Percentiles rank a stretch among this genome's conserved stretches.
Conservation (phyloP, 1,139 yeast genomes). For the Suhomyces anneliseae region DNA sequence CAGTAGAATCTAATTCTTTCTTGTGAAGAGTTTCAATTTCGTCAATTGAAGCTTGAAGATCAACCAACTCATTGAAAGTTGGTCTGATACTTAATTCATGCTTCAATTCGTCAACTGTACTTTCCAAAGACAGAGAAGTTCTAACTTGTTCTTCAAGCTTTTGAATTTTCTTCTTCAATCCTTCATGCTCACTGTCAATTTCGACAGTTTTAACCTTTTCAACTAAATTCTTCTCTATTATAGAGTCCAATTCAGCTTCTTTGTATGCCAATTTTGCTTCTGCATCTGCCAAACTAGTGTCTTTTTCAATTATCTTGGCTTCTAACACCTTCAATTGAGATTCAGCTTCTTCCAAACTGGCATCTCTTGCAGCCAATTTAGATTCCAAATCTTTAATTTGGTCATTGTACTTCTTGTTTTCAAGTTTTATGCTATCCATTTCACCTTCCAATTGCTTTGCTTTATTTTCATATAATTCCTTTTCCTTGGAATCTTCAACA, state of each 20-base stretch:
- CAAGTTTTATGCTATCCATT: slow-evolving; percentile 30
- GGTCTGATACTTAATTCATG: slow-evolving; percentile 27
- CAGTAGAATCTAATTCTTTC: slow-evolving; percentile 30
- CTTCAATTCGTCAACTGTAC: slow-evolving; percentile 24
- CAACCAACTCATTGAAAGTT: slow-evolving; percentile 25
- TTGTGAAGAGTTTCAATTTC: slow-evolving; percentile 30
- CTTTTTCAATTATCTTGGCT: slow-evolving; percentile 5
- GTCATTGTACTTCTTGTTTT: slow-evolving; percentile 11
- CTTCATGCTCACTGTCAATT: slow-evolving; percentile 8
- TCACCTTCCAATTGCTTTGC: slow-evolving; percentile 56
- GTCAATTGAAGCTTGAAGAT: slow-evolving; percentile 24
- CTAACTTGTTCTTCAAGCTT: slow-evolving; percentile 10
- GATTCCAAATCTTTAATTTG: slow-evolving; percentile 11
- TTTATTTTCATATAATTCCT: slow-evolving; percentile 23
- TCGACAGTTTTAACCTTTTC: slow-evolving; percentile 12
- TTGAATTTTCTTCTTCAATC: slow-evolving; percentile 1
- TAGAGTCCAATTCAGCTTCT: slow-evolving; percentile 15
- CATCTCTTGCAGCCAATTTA: slow-evolving; percentile 2
- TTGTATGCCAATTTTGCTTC: slow-evolving; percentile 13
- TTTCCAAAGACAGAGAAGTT: slow-evolving; percentile 12
- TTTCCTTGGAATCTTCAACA: slow-evolving; percentile 7
- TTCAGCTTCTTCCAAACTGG: neutral
- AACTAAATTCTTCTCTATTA: slow-evolving; percentile 16
- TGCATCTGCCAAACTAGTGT: slow-evolving; percentile 3
- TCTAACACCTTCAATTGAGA: slow-evolving; percentile 8